Evolutionary conservation across 1,284 basidiomycete genomes (phyloP).

Genomic region (Ustilago trichophora): DNA sequence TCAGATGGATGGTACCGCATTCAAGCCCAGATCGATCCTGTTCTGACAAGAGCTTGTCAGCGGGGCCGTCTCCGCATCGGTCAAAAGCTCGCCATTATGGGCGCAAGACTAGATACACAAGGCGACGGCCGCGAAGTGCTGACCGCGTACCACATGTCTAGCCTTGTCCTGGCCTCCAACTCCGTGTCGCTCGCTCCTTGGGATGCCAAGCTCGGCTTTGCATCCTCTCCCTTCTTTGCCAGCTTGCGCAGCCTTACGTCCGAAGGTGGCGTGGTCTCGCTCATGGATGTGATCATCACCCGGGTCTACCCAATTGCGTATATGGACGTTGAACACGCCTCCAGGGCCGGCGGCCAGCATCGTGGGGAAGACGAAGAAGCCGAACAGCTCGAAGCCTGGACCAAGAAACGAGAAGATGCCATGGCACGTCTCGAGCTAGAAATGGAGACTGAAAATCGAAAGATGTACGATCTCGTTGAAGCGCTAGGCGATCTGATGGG

Average conservation of each 20-base stretch:
- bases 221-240: slow-evolving; percentile 73
- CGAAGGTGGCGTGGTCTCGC: slow-evolving; percentile 81
- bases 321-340: slow-evolving; percentile 58
- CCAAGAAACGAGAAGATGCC: slow-evolving; percentile 68
- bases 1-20: slow-evolving; percentile 97
- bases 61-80: slow-evolving; percentile 78
- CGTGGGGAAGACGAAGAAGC: slow-evolving; percentile 72
- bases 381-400: slow-evolving; percentile 72
- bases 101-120: slow-evolving; percentile 71
- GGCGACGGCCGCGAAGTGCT: slow-evolving; percentile 82
- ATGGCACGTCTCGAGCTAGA: slow-evolving; percentile 22
- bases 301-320: slow-evolving; percentile 71
- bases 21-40: slow-evolving; percentile 77
- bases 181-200: slow-evolving; percentile 84
- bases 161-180: slow-evolving; percentile 81
- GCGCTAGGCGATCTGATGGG: slow-evolving; percentile 18
- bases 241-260: slow-evolving; percentile 80
- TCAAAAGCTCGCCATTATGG: slow-evolving; percentile 81
- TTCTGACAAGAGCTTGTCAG: slow-evolving; percentile 76
- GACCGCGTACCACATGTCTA: slow-evolving; percentile 76
- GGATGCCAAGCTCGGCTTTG: slow-evolving; percentile 86
- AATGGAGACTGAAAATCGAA: slow-evolving; percentile 14
- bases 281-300: slow-evolving; percentile 79
- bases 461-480: slow-evolving; percentile 37
- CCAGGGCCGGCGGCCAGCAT: slow-evolving; percentile 65